Percentiles rank a stretch among this genome's conserved stretches.
These are phyloP conservation scores for Amphibolis antarctica DNA, from an alignment of 106 monocot genomes.

Conservation along the genomic window DNA sequence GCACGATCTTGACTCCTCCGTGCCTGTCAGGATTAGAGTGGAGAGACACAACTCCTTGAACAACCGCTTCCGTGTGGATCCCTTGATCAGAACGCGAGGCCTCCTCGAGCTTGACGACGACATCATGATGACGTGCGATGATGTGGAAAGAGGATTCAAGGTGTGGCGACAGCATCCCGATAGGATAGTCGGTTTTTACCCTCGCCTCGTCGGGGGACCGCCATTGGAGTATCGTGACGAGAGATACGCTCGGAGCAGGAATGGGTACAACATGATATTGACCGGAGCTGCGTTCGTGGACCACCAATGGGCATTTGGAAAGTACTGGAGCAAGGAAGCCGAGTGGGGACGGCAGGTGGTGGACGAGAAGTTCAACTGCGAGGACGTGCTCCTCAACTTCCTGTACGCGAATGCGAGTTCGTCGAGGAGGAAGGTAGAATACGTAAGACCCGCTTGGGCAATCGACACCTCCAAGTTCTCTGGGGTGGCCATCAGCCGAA, in stretches of 20 bases:
- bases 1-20: constrained; percentile 43
- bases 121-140: constrained; percentile 82
- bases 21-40: constrained; percentile 68
- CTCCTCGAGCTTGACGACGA: constrained; percentile 83
- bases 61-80: constrained; percentile 64
- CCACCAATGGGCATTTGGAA: constrained; percentile 45
- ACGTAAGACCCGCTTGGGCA: constrained; percentile 69
- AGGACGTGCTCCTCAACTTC: constrained; percentile 76
- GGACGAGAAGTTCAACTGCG: constrained; percentile 51
- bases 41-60: constrained; percentile 70
- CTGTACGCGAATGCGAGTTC: constrained; percentile 50
- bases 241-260: constrained; percentile 37
- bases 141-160: constrained; percentile 80
- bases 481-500: constrained; percentile 52
- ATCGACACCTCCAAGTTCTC: constrained; percentile 73
- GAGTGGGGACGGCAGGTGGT: constrained; percentile 46
- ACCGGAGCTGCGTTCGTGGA: constrained; percentile 81
- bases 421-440: constrained; percentile 43
- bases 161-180: constrained; percentile 75
- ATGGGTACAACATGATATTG: constrained; percentile 74
- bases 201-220: constrained; percentile 54
- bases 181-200: constrained; percentile 72
- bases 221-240: constrained; percentile 50
- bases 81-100: constrained; percentile 52
- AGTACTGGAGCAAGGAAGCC: constrained; percentile 60